phyloP scores from a whole-genome alignment of 352 stramenopile species.

The Aphanomyces invadans region DNA sequence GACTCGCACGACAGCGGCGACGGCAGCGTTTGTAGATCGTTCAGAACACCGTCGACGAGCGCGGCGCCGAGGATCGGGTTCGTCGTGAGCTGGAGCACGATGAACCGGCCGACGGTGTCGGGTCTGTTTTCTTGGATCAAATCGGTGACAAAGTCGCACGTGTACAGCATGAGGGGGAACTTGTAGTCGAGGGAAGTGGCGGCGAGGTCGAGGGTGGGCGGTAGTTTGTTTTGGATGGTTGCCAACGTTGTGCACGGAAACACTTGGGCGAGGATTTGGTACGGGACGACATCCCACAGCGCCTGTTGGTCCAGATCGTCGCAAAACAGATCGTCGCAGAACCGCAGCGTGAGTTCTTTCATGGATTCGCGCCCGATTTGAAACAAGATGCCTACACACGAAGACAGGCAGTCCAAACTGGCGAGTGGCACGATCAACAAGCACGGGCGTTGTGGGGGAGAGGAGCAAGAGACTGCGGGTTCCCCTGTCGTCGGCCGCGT shows the following conservation, averaged over 20 bases:
- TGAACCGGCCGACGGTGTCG: constrained; percentile 45
- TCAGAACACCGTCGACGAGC: constrained; percentile 39
- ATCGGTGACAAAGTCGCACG: constrained; percentile 67
- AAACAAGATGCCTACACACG: constrained; percentile 8
- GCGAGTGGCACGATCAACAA: too few relatives aligned
- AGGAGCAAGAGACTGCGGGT: too few relatives aligned
- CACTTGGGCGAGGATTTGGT: constrained; percentile 48
- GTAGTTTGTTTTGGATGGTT: constrained; percentile 30
- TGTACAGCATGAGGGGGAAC: constrained; percentile 71
- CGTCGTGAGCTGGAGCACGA: constrained; percentile 38
- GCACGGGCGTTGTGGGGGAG: too few relatives aligned
- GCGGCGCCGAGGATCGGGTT: constrained; percentile 29
- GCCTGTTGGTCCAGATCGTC: constrained; percentile 30
- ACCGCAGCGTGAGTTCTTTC: constrained; percentile 45
- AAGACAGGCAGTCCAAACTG: too few relatives aligned
- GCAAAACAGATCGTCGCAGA: constrained; percentile 59
- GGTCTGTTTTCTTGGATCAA: constrained; percentile 62
- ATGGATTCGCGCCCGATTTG: constrained; percentile 31
- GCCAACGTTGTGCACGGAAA: constrained; percentile 27
- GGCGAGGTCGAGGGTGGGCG: constrained; percentile 5
- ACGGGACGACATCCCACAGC: constrained; percentile 28
- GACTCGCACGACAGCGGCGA: constrained; percentile 64
- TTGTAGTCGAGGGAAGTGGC: constrained; percentile 28
- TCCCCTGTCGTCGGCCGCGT: background rate
- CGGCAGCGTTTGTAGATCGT: constrained; percentile 43